Evolutionary conservation across 441 rosid genomes (phyloP).

Genomic region (Adansonia grandidieri): DNA sequence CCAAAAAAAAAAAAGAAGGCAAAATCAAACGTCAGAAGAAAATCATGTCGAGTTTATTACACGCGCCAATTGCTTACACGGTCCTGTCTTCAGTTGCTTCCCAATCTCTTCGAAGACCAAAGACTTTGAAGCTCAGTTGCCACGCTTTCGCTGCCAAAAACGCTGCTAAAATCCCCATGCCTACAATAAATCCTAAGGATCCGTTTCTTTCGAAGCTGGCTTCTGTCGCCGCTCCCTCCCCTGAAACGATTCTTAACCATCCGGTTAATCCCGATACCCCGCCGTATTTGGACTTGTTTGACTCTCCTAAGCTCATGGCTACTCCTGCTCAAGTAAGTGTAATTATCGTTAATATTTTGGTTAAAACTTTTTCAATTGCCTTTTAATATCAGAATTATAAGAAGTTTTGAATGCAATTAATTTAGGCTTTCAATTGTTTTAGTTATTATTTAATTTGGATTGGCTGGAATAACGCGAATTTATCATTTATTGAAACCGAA

Average conservation of each 20-base stretch:
- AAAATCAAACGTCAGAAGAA: background rate
- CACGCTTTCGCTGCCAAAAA: conserved; percentile 39
- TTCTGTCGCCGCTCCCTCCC: conserved; percentile 58
- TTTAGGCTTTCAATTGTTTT: background rate
- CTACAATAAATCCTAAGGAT: conserved; percentile 80
- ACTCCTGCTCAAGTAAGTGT: conserved; percentile 65
- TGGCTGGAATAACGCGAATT: background rate
- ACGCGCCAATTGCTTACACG: conserved; percentile 43
- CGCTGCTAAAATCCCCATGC: conserved; percentile 62
- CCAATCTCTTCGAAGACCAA: conserved; percentile 33
- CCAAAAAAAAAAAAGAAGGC: background rate
- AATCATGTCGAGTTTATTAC: conserved; percentile 57
- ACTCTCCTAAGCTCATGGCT: conserved; percentile 78
- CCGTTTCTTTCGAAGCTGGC: conserved; percentile 69
- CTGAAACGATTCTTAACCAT: conserved; percentile 54
- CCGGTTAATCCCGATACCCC: conserved; percentile 52
- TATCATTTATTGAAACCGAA: background rate
- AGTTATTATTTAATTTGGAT: background rate
- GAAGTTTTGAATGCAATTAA: background rate
- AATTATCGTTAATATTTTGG: background rate
- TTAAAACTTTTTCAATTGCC: background rate
- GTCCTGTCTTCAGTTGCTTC: conserved; percentile 37
- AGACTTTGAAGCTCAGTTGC: conserved; percentile 35
- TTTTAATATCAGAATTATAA: too few species aligned
- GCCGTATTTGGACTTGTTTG: conserved; percentile 76